These are phyloP conservation scores for Penstemon davidsonii DNA, from an alignment of 257 asterid species.

Conservation along the genomic window DNA sequence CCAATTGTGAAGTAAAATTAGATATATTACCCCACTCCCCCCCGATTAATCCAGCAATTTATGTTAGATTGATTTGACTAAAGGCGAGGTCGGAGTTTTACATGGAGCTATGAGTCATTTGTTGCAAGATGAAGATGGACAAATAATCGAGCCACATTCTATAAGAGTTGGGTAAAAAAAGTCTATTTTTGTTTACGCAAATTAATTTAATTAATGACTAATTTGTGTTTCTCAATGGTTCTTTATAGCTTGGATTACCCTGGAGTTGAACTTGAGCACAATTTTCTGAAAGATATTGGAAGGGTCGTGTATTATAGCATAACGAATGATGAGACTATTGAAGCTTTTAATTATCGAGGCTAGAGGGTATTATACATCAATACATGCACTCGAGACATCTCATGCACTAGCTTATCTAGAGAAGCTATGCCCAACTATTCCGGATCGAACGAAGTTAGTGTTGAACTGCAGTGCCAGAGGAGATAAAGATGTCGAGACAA, in stretches of 20 bases:
- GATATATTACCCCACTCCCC: too few species aligned
- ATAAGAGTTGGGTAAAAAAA: conserved; percentile 83
- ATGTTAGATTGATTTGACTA: conserved; percentile 50
- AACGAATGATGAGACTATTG: conserved; percentile 90
- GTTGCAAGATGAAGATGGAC: conserved; percentile 94
- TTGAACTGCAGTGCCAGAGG: conserved; percentile 96
- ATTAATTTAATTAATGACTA: neutral
- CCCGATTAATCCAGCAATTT: too few species aligned
- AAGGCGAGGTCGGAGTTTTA: conserved; percentile 88
- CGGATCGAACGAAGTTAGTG: conserved; percentile 76
- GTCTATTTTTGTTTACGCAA: neutral
- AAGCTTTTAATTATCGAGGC: conserved; percentile 75
- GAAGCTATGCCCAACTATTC: conserved; percentile 77
- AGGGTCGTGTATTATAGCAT: conserved; percentile 80
- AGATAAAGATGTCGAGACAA: conserved; percentile 89
- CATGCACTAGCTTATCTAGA: conserved; percentile 87
- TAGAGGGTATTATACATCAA: conserved; percentile 75
- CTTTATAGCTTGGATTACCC: conserved; percentile 73
- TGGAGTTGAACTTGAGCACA: conserved; percentile 97
- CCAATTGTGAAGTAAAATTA: too few species aligned
- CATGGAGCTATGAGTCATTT: conserved; percentile 98
- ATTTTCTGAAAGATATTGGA: conserved; percentile 86
- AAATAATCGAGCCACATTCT: conserved; percentile 92
- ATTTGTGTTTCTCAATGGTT: conserved; percentile 8
- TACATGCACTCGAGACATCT: conserved; percentile 93